phyloP scores from a whole-genome alignment of 1,284 basidiomycete species.

The Papiliotrema fonsecae region DNA sequence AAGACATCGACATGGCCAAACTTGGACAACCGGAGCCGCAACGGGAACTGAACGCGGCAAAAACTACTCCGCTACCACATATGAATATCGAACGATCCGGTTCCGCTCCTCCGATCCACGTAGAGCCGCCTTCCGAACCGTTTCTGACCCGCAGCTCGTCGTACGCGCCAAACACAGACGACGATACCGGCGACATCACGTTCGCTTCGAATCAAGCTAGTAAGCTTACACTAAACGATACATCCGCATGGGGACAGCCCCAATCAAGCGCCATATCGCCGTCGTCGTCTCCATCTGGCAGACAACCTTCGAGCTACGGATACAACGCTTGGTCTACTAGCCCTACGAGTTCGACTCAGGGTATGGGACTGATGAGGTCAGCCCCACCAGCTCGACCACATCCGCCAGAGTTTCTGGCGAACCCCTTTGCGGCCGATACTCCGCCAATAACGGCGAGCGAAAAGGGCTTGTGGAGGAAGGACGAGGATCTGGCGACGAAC shows the following conservation, averaged over 20 bases:
- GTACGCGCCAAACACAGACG: conserved; percentile 11
- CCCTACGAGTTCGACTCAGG: background rate
- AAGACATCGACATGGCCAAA: conserved; percentile 45
- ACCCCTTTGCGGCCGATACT: conserved; percentile 21
- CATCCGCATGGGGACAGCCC: conserved; percentile 28
- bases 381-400: conserved; percentile 45
- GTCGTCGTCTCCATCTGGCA: background rate
- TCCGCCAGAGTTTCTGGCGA: conserved; percentile 34
- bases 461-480: conserved; percentile 8
- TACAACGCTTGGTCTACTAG: conserved; percentile 38
- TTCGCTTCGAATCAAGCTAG: conserved; percentile 13
- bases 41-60: background rate
- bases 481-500: conserved; percentile 26
- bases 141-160: background rate
- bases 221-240: conserved; percentile 5
- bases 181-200: conserved; percentile 32
- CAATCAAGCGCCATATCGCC: conserved; percentile 2
- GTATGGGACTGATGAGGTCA: conserved; percentile 11
- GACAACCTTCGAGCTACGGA: conserved; percentile 13
- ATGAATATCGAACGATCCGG: conserved; percentile 22
- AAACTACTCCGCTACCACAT: background rate
- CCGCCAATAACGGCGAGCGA: background rate
- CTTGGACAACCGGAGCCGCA: conserved; percentile 15
- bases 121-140: background rate
- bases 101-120: conserved; percentile 18